phyloP scores from a whole-genome alignment of 1,284 basidiomycete genomes.

The Ceratobasidium sp. region DNA sequence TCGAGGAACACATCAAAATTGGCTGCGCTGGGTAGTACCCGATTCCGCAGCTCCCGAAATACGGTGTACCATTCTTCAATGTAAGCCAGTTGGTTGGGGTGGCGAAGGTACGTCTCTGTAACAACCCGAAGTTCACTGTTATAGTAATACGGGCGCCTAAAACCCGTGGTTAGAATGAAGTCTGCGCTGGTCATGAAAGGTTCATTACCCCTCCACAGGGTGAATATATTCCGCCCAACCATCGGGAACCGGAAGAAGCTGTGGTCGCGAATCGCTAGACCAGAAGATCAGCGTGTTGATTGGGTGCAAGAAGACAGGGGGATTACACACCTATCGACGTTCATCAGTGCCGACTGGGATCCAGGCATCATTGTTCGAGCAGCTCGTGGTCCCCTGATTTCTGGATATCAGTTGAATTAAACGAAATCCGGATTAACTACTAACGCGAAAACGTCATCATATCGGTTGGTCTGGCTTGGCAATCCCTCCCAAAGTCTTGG shows the following conservation, averaged over 20 bases:
- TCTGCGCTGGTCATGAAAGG: neutral
- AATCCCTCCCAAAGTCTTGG: slow-evolving; percentile 32
- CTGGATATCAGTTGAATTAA: neutral
- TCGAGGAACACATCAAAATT: slow-evolving; percentile 29
- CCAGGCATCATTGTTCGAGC: neutral
- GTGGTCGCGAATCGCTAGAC: slow-evolving; percentile 6
- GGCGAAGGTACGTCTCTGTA: slow-evolving; percentile 20
- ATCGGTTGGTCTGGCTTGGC: slow-evolving; percentile 29
- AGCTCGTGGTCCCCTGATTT: slow-evolving; percentile 9
- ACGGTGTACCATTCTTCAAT: slow-evolving; percentile 3
- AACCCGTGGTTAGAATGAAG: neutral
- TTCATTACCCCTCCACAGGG: slow-evolving; percentile 29
- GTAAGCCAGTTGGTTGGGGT: neutral
- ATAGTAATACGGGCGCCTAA: slow-evolving; percentile 26
- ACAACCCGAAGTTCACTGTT: slow-evolving; percentile 12
- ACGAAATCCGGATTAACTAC: neutral
- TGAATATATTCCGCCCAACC: slow-evolving; percentile 33
- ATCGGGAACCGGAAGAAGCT: neutral
- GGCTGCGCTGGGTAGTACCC: slow-evolving; percentile 3
- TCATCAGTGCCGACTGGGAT: neutral
- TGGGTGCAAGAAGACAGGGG: too few relatives aligned
- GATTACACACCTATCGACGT: neutral
- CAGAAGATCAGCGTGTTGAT: neutral
- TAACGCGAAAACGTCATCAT: slow-evolving; percentile 31
- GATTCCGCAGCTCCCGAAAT: slow-evolving; percentile 9